Evolutionary conservation across 495 filamentous ascomycete genomes (phyloP), one percentile per base, ranked within the genome.

Genomic region (Podospora bellae-mahoneyi): DNA sequence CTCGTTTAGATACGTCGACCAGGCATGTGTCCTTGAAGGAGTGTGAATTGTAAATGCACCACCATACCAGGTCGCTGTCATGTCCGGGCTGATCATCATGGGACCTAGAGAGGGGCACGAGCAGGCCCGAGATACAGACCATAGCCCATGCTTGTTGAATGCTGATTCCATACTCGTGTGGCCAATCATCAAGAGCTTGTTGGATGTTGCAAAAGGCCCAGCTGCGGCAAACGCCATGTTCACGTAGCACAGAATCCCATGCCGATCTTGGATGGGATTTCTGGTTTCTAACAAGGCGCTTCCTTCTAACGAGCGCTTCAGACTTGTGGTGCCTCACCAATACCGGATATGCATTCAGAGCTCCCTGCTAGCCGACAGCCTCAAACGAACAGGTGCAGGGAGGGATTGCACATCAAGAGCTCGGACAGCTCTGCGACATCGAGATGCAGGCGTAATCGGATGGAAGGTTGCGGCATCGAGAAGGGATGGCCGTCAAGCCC

Each of bases 381-480:
- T 63, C 61, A 63, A 63, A 63, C 61, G 34, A 63, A 63, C 28
- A 28, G 30, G 59, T 30, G 23, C 39, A 48, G 39, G 39, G 39
- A 48, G 39, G 39, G 10, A 48, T 10, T 48, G 15, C 39, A 48
- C 39, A 48, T 16, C 39, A 13, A 48, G 39, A 48, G 39, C 39
- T 48, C 39, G 39, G 39, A 48, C 39, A 48, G 39, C 5, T 48
- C 39, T 48, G 39, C 9, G 39, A 48, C 39, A 48, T 0, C 39
- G 39, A 16, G 9, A 48, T 48, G 39, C 39, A 48, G 15, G 39
- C 59, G 16, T 61, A 26, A 61, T 28, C 59, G 26, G 59, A 61
- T 30, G 59, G 4, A 61, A 28, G 27, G 30, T 32, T 18, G 30
- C 26, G 26, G 26, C 26, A 32, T 26, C 23, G 27, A 61, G 27